phyloP scores from a whole-genome alignment of 345 rosid genomes.

The Heritiera fomes region DNA sequence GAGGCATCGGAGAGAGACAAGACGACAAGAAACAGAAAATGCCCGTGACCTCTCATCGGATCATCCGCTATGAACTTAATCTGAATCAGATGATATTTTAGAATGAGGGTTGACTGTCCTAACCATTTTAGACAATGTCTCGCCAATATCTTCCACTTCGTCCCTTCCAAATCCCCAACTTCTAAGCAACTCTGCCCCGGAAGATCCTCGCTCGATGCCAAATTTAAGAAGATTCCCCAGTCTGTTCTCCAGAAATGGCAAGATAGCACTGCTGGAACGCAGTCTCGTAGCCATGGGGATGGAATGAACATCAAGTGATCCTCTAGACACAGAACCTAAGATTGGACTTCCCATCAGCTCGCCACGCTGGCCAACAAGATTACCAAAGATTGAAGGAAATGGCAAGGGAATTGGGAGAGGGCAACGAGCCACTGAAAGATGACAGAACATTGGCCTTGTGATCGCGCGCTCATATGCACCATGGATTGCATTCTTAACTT shows the following conservation, averaged over 20 bases:
- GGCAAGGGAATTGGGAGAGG: slow-evolving; percentile 95
- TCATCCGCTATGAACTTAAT: slow-evolving; percentile 31
- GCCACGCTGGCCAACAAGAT: slow-evolving; percentile 62
- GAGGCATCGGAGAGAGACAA: not conserved
- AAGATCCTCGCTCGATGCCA: slow-evolving; percentile 64
- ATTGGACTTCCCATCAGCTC: slow-evolving; percentile 64
- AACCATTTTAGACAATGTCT: slow-evolving; percentile 68
- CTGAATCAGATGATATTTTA: slow-evolving; percentile 61
- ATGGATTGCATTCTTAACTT: slow-evolving; percentile 59
- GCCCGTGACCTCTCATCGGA: not conserved
- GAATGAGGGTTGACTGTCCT: slow-evolving; percentile 42
- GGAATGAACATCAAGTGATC: slow-evolving; percentile 76
- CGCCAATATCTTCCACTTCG: slow-evolving; percentile 72
- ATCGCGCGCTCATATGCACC: slow-evolving; percentile 44
- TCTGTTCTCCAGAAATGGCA: slow-evolving; percentile 70
- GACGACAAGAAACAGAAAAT: not conserved
- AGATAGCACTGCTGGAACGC: slow-evolving; percentile 62
- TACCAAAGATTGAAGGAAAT: slow-evolving; percentile 83
- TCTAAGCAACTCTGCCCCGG: slow-evolving; percentile 62
- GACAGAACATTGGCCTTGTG: slow-evolving; percentile 61
- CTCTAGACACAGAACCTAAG: slow-evolving; percentile 44
- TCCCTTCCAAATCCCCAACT: slow-evolving; percentile 88
- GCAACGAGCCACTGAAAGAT: slow-evolving; percentile 61
- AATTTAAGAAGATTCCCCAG: slow-evolving; percentile 52
- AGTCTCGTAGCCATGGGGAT: slow-evolving; percentile 72